phyloP scores from a whole-genome alignment of 768 basidiomycete species.

The Gloeopeniophorella convolvens region DNA sequence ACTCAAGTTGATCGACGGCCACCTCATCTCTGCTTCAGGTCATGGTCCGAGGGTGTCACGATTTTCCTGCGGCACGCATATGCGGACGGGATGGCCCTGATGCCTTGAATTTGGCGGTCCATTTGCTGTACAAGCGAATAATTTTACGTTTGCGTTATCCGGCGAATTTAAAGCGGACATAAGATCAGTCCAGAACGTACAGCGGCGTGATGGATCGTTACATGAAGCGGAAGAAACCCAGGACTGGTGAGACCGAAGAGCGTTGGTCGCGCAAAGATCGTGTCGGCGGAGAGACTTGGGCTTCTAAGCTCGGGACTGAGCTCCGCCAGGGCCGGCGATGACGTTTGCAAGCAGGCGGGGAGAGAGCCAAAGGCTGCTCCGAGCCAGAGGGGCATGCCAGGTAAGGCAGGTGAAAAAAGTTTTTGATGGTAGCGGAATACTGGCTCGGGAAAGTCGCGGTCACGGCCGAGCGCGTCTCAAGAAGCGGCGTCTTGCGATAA shows the following conservation, averaged over 20 bases:
- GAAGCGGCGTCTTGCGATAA: not conserved
- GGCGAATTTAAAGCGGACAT: no score
- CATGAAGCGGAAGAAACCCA: no score
- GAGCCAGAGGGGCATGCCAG: slow-evolving; percentile 10
- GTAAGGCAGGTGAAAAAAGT: slow-evolving; percentile 4
- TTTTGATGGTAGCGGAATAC: not conserved
- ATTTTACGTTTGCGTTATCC: no score
- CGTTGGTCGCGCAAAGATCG: no score
- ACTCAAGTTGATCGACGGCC: not conserved
- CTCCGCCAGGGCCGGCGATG: not conserved
- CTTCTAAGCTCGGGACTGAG: not conserved
- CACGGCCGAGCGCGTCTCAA: not conserved
- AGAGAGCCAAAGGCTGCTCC: slow-evolving; percentile 7
- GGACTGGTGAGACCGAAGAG: no score
- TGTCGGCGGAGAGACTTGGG: no score
- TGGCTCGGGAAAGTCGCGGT: slow-evolving; percentile 20
- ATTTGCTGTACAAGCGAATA: not conserved
- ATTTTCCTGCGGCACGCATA: slow-evolving; percentile 19
- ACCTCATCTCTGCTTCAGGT: not conserved
- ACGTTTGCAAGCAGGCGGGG: not conserved
- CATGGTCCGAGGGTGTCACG: slow-evolving; percentile 12
- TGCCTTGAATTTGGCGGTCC: slow-evolving; percentile 14
- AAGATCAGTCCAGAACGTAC: no score
- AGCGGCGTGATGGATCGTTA: no score
- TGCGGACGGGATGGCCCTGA: slow-evolving; percentile 19